Evolutionary conservation across 768 basidiomycete genomes (phyloP), one percentile per base, ranked within the genome.

Genomic region (Vararia minispora): DNA sequence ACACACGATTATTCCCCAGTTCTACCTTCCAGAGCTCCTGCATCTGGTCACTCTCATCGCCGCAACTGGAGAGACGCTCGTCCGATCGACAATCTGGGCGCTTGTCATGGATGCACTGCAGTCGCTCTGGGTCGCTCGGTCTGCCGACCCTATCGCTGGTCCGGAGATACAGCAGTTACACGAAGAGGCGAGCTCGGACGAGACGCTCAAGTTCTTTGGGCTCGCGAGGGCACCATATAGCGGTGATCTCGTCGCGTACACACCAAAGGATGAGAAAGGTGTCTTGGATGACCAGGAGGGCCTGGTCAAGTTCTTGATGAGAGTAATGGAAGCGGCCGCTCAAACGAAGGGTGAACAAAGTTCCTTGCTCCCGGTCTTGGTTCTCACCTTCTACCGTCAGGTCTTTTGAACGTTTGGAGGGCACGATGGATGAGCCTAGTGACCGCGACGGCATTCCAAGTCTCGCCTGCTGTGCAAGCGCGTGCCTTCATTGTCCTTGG

Each of bases 401-500:
- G 79, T 9, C 57, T 88, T 3, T 59, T 84, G 22, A 95, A 95
- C 52, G 73, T 84, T 3, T 95, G 91, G 91, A 73, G 83, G 42
- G 87, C 90, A 20, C 71, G 91, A 25, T 94, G 90, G 89, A 90
- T 90, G 82, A 78, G 86, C 28, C 57, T 95, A 41, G 76, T 89
- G 11, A 83, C 85, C 1, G 76, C 86, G 1, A 85, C 84, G 0
- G 88, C 90, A 16, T 94, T 94, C 63, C 91, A 94, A 51, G 71
- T 82, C 33, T 87, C 85, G 3, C 81, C 87, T 0, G 77, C 82
- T 2, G 74, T 90, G n/a, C 91, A 94, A 53, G 76, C 82, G 20
- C 77, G 87, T 8, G 84, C 88, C 0, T 94, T 92, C 56, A 72
- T 84, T 23, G 76, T 82, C 3, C 70, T 95, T 7, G 85, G 85